Base-by-base conservation (phyloP, 1,284 basidiomycete species). In the Sparassis latifolia region DNA sequence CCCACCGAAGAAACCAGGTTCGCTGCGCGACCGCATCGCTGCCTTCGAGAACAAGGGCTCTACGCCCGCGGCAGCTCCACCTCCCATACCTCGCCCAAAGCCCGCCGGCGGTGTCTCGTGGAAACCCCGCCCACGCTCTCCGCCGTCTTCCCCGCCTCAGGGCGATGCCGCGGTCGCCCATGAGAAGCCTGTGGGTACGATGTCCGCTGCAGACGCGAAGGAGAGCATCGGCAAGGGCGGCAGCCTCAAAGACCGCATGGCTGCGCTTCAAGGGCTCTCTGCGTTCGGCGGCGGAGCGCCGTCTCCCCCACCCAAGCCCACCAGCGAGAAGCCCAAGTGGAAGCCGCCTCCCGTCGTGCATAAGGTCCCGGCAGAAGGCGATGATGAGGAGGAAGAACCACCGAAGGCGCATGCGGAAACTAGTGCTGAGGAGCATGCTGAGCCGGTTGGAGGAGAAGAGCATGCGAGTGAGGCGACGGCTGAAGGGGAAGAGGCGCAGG, bases 211-310 rank as follows among this genome's bases (percentile, higher is more conserved):
- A 27, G 92, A 95, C 71, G 92, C 91, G 33, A 82, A 86, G 65
- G 84, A 84, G 60, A 86, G 86, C 58, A 91, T 92, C 63, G 75
- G 76, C 32, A 75, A 75, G 42, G 85, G 78, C 3, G 85, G 80
- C 3, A 89, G 87, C 53, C 70, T 97, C 56, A 92, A 86, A 70
- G 93, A 95, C 57, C 82, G 93, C 42, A 96, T 97, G 91, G 92
- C 92, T 30, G 90, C 92, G 2, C 72, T 96, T 35, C 86, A 92
- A 62, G 89, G 87, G 4, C 78, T 74, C 45, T 85, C 86, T 27
- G 88, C 76, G 7, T 93, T 93, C 62, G 88, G 88, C 27, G 77
- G 70, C 0, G 69, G 74, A n/a, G 67, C 76, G 45, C 63, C 77
- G 2, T 75, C 82, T 7, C 78, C 86, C 1, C 76, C 82, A 6